Base-by-base conservation (phyloP, 768 basidiomycete species). In the Suillus subluteus region DNA sequence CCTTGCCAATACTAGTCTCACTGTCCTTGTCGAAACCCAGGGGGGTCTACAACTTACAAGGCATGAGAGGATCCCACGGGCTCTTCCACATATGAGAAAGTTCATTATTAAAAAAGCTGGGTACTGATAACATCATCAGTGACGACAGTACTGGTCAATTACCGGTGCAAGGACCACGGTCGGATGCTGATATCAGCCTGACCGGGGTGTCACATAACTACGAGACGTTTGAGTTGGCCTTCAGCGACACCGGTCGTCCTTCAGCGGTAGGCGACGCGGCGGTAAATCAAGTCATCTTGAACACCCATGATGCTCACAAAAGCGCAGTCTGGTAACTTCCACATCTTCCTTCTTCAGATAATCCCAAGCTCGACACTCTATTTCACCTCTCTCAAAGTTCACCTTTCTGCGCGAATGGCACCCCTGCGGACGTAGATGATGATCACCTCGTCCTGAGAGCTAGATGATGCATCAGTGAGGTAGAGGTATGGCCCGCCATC, bases 31-130 rank as follows among this genome's bases (percentile, higher is more conserved):
- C 15, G 26, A 26, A 54, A 30, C 26, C 15, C 52, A 54, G 26
- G 30, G 26, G 2, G 2, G 26, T 30, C 26, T 9, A 54, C 26
- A 54, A 30, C 52, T 30, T 30, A 54, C 13, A 52, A 30, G 26
- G 50, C 15, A 52, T 3, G n/a, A 30, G 52, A 30, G 15, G 52
- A 15, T 16, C 30, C 15, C 50, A 26, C 50, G 26, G 50, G 15
- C 15, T 15, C 23, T n/a, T 46, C 15, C 15, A 52, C 26, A 7
- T 3, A 52, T 30, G 50, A 30, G 50, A 52, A 52, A 52, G 6
- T 52, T 72, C n/a, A 68, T 44, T 35, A 32, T 40, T 40, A 38
- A 32, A 56, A 58, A 52, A 52, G 26, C 23, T 52, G 15, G 23
- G 13, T 52, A 26, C 50, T 52, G 26, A 52, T 52, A 26, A 23